Conservation (phyloP, 2,329 filamentous ascomycete species). For the Arthrobotrys megalospora region DNA sequence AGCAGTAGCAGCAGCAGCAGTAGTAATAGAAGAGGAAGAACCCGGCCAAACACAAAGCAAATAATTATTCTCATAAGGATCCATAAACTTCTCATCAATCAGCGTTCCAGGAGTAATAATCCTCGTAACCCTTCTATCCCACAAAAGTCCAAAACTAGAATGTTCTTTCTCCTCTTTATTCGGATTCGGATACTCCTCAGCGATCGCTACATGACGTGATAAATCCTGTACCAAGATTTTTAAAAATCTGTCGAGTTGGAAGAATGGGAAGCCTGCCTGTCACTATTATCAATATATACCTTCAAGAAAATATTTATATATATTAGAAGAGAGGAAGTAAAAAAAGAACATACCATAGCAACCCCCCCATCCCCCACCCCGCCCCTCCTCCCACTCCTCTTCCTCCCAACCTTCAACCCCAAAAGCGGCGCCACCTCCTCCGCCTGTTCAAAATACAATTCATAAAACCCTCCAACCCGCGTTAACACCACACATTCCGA, state of each 20-base stretch:
- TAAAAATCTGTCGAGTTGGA: slow-evolving; percentile 91
- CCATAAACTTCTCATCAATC: slow-evolving; percentile 97
- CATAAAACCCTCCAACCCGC: slow-evolving; percentile 94
- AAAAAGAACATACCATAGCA: slow-evolving; percentile 78
- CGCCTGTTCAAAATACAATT: slow-evolving; percentile 97
- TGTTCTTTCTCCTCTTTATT: slow-evolving; percentile 74
- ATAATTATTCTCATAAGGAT: slow-evolving; percentile 94
- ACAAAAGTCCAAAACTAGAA: slow-evolving; percentile 78
- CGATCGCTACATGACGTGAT: slow-evolving; percentile 91
- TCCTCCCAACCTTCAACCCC: slow-evolving; percentile 86
- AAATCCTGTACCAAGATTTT: slow-evolving; percentile 93
- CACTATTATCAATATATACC: no score
- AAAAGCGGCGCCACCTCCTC: slow-evolving; percentile 88
- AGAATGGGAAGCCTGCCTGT: slow-evolving; percentile 94
- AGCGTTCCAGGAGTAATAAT: slow-evolving; percentile 95
- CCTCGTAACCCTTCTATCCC: slow-evolving; percentile 85
- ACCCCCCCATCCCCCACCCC: slow-evolving; percentile 77
- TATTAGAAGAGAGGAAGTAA: no score
- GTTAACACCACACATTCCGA: slow-evolving; percentile 92
- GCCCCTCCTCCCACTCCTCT: slow-evolving; percentile 80
- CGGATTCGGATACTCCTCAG: slow-evolving; percentile 88
- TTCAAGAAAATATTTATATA: slow-evolving; percentile 67
- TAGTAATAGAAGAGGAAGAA: slow-evolving; percentile 64
- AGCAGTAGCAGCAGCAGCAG: slow-evolving; percentile 13
- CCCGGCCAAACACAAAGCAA: slow-evolving; percentile 77